Base-by-base conservation (phyloP, 164 flowering plant species). In the Piper longum region DNA sequence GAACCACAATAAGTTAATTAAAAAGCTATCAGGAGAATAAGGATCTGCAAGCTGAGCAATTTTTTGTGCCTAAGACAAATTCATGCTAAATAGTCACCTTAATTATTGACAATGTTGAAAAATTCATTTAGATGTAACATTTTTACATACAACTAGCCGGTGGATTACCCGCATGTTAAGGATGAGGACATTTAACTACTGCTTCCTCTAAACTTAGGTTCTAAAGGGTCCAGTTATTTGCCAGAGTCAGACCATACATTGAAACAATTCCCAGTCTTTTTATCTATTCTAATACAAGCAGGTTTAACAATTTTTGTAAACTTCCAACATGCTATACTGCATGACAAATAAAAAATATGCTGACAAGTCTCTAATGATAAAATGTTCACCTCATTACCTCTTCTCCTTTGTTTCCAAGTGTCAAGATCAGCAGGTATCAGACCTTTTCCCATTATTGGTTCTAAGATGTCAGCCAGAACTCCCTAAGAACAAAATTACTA, bases 361-460 rank as follows among this genome's bases (percentile, higher is more conserved):
- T 14, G 3, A 9, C 3, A 16, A 60, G 17, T 18, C 26, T 56
- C 26, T 56, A 56, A 0, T 18, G 16, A 56, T 4, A 60, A 58
- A 41, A 16, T 9, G 4, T 4, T 13, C 12, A 13, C 39, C 18
- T 56, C 40, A 64, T 18, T 63, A 87, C 96, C 97, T 88, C 91
- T 82, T 81, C 97, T 79, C 73, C 98, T 83, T 65, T 70, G 86
- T 79, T 85, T 93, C 98, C 98, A 93, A 57, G 98, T 93, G 63
- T 82, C 95, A 67, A 86, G 86, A 75, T 93, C 97, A 63, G 98
- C 97, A 66, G 96, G 98, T 71, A 93, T 88, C 63, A 93, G 95
- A 66, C 98, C 98, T 79, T 93, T 93, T 43, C 98, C 97, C 98
- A 93, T 93, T 71, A 93, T 86, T 52, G 98, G 97, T 77, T 93